Evolutionary conservation across 2,329 filamentous ascomycete genomes (phyloP), one percentile per base, ranked within the genome.

Genomic region (Penicillium sp.): DNA sequence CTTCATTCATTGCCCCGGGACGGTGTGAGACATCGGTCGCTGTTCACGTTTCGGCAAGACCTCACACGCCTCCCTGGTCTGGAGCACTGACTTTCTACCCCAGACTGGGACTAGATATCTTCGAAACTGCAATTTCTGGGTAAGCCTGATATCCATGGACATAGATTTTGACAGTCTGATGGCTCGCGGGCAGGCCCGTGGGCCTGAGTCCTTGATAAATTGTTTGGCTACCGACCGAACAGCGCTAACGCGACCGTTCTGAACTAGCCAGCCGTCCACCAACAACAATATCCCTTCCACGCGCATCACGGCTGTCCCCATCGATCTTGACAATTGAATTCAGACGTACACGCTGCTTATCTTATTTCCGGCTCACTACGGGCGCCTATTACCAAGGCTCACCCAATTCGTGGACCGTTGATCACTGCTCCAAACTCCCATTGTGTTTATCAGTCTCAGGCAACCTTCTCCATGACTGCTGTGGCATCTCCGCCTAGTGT

Each of bases 401-500:
- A 48, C 52, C 52, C 43, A 56, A 57, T 55, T 55, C 47, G 59
- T 60, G 60, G 60, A 63, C 54, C 35, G 43, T 62, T 54, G 55
- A 61, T 50, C 51, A 53, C 54, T 12, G 25, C 53, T 41, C 53
- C 58, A 56, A 57, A 51, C 60, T 57, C 48, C 54, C 51, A 58
- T 58, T 48, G 42, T 61, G 54, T 61, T 54, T 48, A 66, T 58
- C 59, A 38, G 54, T 60, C 53, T 49, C 49, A 49, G 50, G 62
- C 49, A 66, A 67, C 68, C 60, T 73, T 73, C 74, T 75, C 73
- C 74, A 88, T 88, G 86, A 88, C 86, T 81, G 86, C 86, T 72
- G 86, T 89, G 73, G 86, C 85, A 73, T 84, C 85, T 77, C 85
- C 85, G 64, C 82, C 85, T 69, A 85, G 83, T 74, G 85, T 88